Base-by-base conservation (phyloP, 352 stramenopile genomes). In the Globisporangium megalacanthum region DNA sequence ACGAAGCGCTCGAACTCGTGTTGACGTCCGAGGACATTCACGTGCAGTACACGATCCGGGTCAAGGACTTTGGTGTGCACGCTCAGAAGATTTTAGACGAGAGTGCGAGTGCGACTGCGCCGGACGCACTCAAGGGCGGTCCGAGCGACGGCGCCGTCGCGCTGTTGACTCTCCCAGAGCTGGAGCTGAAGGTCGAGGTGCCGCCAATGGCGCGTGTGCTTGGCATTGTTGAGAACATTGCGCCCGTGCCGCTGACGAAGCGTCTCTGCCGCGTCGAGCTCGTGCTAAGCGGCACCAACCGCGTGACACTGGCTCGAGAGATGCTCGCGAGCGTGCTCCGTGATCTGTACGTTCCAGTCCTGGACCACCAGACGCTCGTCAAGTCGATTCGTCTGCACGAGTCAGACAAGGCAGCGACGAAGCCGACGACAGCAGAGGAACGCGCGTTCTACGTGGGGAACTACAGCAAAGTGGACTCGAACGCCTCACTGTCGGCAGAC, bases 291-390 rank as follows among this genome's bases (percentile, higher is more conserved):
- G 70, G 63, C 8, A 67, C 74, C 17, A 83, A 70, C 50, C 69
- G 54, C 37, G 64, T 86, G 11, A 73, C 69, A 5, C 42, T 88
- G 19, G 62, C 71, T 35, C 64, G 69, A 42, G 75, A 88, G 53
- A 53, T 73, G 33, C 57, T 83, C 9, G 60, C 79, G 10, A 65
- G 65, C 17, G 72, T 86, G 20, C 50, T 88, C 13, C 68, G 74
- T 7, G 77, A 85, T 29, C 49, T 88, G 11, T 79, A 76, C 55
- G 71, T 88, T 25, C 77, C 77, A 11, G 81, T 72, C 67, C 70
- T 67, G 65, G 69, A 88, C 48, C 62, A 84, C 54, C 75, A 83
- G 46, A 62, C 68, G 15, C 49, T 83, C 17, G 76, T 88, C 3
- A 67, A 84, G 50, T 73, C 73, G 15, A 56, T 84, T n/a, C 74